Percentiles rank a stretch among this genome's conserved stretches.
Conservation (phyloP, 768 basidiomycete species). For the Rhizopogon vesiculosus region DNA sequence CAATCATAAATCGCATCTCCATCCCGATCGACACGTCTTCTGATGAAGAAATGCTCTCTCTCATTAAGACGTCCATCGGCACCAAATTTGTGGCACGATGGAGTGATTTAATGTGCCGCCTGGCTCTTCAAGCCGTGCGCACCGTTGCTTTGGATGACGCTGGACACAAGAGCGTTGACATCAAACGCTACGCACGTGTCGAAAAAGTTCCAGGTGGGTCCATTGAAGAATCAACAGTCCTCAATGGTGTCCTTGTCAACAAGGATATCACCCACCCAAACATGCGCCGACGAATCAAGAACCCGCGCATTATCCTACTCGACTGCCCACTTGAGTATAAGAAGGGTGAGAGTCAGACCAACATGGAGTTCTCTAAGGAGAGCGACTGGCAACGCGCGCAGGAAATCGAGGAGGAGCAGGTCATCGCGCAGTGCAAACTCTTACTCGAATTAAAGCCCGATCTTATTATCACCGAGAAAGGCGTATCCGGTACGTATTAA, state of each 20-base stretch:
- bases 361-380: conserved; percentile 96
- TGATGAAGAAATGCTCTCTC: conserved; percentile 88
- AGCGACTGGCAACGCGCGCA: conserved; percentile 89
- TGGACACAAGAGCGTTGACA: conserved; percentile 86
- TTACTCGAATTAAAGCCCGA: conserved; percentile 94
- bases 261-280: conserved; percentile 98
- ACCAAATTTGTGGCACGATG: conserved; percentile 97
- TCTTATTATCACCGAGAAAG: conserved; percentile 95
- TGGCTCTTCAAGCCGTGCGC: conserved; percentile 89
- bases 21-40: conserved; percentile 82
- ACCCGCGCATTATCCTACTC: conserved; percentile 83
- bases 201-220: conserved; percentile 98
- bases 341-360: conserved; percentile 97
- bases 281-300: conserved; percentile 88
- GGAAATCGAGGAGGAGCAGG: conserved; percentile 96
- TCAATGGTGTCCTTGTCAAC: conserved; percentile 94
- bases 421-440: conserved; percentile 78
- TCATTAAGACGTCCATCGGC: conserved; percentile 98
- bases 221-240: conserved; percentile 86
- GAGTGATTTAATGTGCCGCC: conserved; percentile 95
- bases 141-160: conserved; percentile 78
- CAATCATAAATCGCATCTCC: conserved; percentile 84
- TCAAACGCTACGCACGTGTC: conserved; percentile 96
- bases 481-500: conserved; percentile 73
- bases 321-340: conserved; percentile 99